Conservation (phyloP, 805 yeast genomes). For the Wickerhamiella parazyma region DNA sequence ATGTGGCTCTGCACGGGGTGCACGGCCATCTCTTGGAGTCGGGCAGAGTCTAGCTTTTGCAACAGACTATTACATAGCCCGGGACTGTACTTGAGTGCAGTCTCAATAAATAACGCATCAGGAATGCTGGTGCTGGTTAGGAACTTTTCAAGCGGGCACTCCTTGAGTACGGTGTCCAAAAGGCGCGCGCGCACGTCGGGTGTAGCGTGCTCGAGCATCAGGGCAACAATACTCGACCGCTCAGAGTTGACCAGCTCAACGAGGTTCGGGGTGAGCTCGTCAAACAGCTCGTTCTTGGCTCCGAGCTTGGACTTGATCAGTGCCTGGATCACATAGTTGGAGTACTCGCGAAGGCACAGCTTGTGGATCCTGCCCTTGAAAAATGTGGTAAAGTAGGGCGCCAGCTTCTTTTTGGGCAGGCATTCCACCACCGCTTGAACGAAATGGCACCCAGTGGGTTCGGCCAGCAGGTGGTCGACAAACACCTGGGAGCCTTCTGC, state of each 20-base stretch:
- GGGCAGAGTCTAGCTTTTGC: conserved; percentile 28
- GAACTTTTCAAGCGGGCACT: conserved; percentile 1
- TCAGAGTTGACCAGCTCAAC: conserved; percentile 20
- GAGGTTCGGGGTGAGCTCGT: conserved; percentile 15
- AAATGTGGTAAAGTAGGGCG: conserved; percentile 54
- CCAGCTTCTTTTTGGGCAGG: conserved; percentile 54
- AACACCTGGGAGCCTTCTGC: conserved; percentile 43
- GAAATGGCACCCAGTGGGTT: conserved; percentile 89
- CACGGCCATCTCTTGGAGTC: conserved; percentile 57
- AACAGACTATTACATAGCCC: conserved; percentile 30
- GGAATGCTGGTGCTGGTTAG: conserved; percentile 2
- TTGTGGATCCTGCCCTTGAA: conserved; percentile 63
- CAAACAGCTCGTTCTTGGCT: conserved; percentile 15
- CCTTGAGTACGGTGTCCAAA: conserved; percentile 11
- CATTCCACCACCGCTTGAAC: conserved; percentile 55
- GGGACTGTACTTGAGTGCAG: conserved; percentile 54
- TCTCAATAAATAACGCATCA: conserved; percentile 44
- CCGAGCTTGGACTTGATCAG: conserved; percentile 32
- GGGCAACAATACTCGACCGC: conserved; percentile 13
- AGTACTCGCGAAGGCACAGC: conserved; percentile 70
- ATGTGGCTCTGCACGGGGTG: conserved; percentile 91
- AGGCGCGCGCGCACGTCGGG: neutral
- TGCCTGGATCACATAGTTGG: conserved; percentile 65
- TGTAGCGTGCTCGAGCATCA: conserved; percentile 15
- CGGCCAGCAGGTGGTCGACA: conserved; percentile 70